A percentile compares a stretch with the other conserved stretches of the same genome.
Evolutionary conservation across 192 early-diverging fungal genomes (phyloP).

Genomic region (Backusella mclennaniae): DNA sequence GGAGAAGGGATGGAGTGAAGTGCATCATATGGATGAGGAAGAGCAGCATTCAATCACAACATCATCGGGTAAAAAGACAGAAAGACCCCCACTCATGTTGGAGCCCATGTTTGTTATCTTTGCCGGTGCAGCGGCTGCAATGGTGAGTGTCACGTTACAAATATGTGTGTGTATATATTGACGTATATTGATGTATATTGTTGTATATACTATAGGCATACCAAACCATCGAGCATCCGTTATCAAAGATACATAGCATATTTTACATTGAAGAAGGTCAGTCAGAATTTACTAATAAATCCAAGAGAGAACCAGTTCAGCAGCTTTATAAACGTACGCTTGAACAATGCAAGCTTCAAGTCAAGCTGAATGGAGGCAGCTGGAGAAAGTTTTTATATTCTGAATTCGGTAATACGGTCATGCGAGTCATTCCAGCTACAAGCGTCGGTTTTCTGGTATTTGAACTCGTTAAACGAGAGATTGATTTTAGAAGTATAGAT

Average conservation of each 20-base stretch:
- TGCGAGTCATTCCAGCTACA: conserved; percentile 55
- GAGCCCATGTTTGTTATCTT: conserved; percentile 41
- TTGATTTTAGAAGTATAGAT: conserved; percentile 42
- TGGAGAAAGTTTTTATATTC: conserved; percentile 50
- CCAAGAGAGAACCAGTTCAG: conserved; percentile 36
- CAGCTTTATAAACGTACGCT: conserved; percentile 51
- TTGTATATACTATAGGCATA: conserved; percentile 46
- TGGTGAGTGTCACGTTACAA: conserved; percentile 19
- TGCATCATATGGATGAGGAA: conserved; percentile 9
- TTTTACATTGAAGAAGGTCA: conserved; percentile 66
- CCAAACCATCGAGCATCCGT: conserved; percentile 69
- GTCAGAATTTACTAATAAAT: conserved; percentile 43
- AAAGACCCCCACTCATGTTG: conserved; percentile 32
- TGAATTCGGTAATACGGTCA: conserved; percentile 49
- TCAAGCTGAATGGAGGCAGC: conserved; percentile 36
- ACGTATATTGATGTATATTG: background rate
- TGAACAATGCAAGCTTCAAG: conserved; percentile 51
- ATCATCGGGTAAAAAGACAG: background rate
- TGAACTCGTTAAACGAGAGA: conserved; percentile 57
- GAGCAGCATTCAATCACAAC: background rate
- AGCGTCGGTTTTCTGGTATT: conserved; percentile 63
- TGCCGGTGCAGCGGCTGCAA: conserved; percentile 37
- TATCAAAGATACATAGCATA: conserved; percentile 64
- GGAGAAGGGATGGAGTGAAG: conserved; percentile 22
- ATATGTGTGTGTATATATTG: background rate